Evolutionary conservation across 768 basidiomycete species (phyloP), one percentile per base, ranked within the genome.

Genomic region (Xerocomellus intermedius): DNA sequence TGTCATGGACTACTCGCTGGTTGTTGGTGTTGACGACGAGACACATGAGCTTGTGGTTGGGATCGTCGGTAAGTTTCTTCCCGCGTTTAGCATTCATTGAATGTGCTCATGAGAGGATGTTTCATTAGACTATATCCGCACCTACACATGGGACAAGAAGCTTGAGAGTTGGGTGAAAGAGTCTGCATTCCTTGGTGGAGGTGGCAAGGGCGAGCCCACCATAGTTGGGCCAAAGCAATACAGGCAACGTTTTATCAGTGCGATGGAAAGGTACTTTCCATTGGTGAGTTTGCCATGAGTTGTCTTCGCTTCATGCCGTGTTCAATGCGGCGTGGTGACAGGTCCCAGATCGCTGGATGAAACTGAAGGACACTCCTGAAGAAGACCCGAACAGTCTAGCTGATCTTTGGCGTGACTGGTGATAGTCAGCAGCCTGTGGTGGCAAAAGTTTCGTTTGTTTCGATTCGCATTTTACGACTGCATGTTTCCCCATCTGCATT

Each of bases 101-200:
- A 32, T 6, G 5, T 54, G 44, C 45, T 68, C 43, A 62, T 32
- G 19, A 21, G 42, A 9, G 36, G 21, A 49, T 49, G 13, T 26
- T 44, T 43, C 24, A 3, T 24, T 51, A 95, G 94, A 97, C 69
- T 97, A 94, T 66, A 91, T 96, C 59, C 88, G 94, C 9, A 94
- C 94, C 4, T 96, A 95, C 66, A 96, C 93, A 0, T 97, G 94
- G 94, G 97, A 99, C 76, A 99, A 99, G 77, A 94, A 94, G 63
- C 76, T 99, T 17, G 97, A 98, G 74, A 98, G 88, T 56, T 97
- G 93, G 94, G 93, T 98, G 42, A 99, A 98, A 67, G 97, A 98
- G 63, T 87, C 92, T 2, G 82, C 91, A 0, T 94, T 95, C 72
- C 76, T 98, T 22, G 94, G 92, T 43, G 89, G 84, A 21, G 81